Evolutionary conservation across 495 filamentous ascomycete species (phyloP), one percentile per base, ranked within the genome.

Genomic region (Amorphotheca resinae): DNA sequence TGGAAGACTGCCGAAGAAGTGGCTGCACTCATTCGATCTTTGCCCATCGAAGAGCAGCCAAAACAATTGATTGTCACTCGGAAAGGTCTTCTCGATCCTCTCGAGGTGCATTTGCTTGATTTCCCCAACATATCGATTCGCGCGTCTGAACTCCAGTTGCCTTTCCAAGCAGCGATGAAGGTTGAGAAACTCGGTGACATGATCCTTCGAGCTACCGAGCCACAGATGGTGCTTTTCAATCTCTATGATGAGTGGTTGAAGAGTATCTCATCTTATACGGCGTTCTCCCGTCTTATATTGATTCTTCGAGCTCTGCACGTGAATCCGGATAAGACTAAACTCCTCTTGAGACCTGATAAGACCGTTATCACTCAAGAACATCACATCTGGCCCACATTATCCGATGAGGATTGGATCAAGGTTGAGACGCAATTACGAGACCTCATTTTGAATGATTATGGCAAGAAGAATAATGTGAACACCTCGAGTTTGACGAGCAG

Each of bases 1-100:
- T 99, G 93, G 93, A 99, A 99, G 72, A 99, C 93, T 17, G 93
- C 93, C 14, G 93, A 99, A 80, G 93, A 99, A 86, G 93, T 96
- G 14, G 93, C 89, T 0, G 93, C 93, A 9, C 71, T 99, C 17
- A 99, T 99, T 61, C 79, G 93, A 45, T 99, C 93, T 7, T 69
- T 99, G 26, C 93, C 93, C 0, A 87, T 95, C 9, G 93, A 99
- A 69, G 93, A 99, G 62, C 93, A 99, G 59, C 93, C 93, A 25
- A 96, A 96, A 67, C 91, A 96, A 62, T 79, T 99, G 18, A 99
- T 99, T 50, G 93, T 99, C 46, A 99, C 93, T 15, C 73, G 93
- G 20, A 99, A 99, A 63, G 93, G 93, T 74, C 71, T 99, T 44
- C 67, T 99, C 23, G 93, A 99, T 74, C 93, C 93, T 38, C 75